Conservation (phyloP, 306 rosid genomes). For the Cicer bijugum region DNA sequence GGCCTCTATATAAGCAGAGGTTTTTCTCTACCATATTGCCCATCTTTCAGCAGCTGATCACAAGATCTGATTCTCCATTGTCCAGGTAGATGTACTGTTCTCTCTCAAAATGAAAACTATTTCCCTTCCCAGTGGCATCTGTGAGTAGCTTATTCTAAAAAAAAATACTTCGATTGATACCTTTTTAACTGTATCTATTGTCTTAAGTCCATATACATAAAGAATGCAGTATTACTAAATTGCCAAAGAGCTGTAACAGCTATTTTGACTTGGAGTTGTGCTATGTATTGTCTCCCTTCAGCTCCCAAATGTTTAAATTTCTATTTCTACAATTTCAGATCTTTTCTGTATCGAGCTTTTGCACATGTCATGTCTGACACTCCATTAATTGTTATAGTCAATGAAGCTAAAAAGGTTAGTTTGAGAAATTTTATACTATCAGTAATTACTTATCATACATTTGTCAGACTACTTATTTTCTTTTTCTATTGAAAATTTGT, state of each 20-base stretch:
- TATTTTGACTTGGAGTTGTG: conserved; percentile 39
- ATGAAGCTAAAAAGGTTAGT: conserved; percentile 83
- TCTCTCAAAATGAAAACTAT: neutral
- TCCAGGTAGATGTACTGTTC: conserved; percentile 61
- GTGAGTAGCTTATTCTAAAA: conserved; percentile 1
- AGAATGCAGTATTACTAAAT: conserved; percentile 11
- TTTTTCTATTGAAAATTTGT: conserved; percentile 11
- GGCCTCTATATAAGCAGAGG: conserved; percentile 95
- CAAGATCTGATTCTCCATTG: conserved; percentile 58
- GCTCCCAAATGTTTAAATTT: conserved; percentile 35
- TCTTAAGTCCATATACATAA: neutral
- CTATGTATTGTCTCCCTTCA: conserved; percentile 1
- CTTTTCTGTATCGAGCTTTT: conserved; percentile 66
- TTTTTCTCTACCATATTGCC: conserved; percentile 84
- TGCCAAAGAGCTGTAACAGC: conserved; percentile 13
- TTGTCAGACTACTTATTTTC: conserved; percentile 4
- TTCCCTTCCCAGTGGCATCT: conserved; percentile 31
- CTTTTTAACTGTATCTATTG: conserved; percentile 14
- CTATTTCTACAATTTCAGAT: conserved; percentile 57
- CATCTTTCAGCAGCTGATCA: conserved; percentile 67
- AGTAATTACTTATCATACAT: neutral
- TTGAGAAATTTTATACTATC: conserved; percentile 32
- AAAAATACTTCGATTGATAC: conserved; percentile 1
- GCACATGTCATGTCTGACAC: conserved; percentile 74
- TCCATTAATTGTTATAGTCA: conserved; percentile 68